Percentiles rank a stretch among this genome's conserved stretches.
phyloP scores from a whole-genome alignment of 1,284 basidiomycete species.

The Fomitiporia mediterranea region DNA sequence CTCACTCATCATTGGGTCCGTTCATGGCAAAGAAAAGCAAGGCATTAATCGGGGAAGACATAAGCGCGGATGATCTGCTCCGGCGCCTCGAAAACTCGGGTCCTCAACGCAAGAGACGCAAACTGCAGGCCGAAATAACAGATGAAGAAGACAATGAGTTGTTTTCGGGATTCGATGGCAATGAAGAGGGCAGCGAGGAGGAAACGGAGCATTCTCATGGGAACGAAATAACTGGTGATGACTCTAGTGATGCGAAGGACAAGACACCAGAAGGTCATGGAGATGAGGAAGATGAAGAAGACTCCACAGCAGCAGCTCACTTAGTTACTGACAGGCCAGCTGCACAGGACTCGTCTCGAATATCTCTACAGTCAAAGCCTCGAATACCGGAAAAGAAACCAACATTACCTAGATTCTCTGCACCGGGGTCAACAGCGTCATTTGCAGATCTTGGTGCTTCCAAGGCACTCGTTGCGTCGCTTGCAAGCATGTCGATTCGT shows the following conservation, averaged over 20 bases:
- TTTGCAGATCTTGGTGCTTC: constrained; percentile 79
- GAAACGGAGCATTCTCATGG: not conserved
- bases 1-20: not conserved
- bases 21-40: constrained; percentile 1
- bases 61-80: constrained; percentile 33
- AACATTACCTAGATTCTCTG: constrained; percentile 18
- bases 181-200: constrained; percentile 3
- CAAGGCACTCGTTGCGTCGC: constrained; percentile 59
- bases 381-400: constrained; percentile 8
- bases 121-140: constrained; percentile 18
- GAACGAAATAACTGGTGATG: too few relatives aligned
- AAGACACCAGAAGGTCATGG: too few relatives aligned
- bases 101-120: constrained; percentile 27
- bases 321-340: too few relatives aligned
- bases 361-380: constrained; percentile 17
- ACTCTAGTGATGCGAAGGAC: too few relatives aligned
- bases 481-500: constrained; percentile 82
- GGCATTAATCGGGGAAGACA: not conserved
- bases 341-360: too few relatives aligned
- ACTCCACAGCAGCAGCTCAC: too few relatives aligned
- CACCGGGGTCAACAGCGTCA: constrained; percentile 31
- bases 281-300: too few relatives aligned
- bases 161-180: not conserved
- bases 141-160: not conserved
- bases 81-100: constrained; percentile 31